Evolutionary conservation across 176 grass and related monocot genomes (phyloP).

Genomic region (Tillandsia fasciculata): DNA sequence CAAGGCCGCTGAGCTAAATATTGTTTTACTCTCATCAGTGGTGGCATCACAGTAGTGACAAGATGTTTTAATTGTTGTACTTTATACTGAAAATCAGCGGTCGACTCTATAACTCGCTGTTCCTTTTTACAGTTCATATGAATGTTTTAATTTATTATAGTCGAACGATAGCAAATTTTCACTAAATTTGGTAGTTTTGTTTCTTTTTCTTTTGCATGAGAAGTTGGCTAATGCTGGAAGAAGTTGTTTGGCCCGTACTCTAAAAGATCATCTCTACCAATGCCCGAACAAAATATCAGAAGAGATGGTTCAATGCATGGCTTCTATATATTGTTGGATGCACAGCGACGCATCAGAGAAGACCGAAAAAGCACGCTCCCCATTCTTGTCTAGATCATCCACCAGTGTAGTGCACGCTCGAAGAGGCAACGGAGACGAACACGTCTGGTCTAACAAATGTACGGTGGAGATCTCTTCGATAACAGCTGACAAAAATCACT

Average conservation of each 20-base stretch:
- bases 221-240: slow-evolving; percentile 56
- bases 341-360: slow-evolving; percentile 43
- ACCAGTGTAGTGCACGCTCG: slow-evolving; percentile 53
- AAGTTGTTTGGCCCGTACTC: slow-evolving; percentile 49
- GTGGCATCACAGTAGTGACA: too few relatives aligned
- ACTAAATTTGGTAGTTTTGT: neutral
- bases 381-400: slow-evolving; percentile 75
- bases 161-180: neutral
- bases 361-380: slow-evolving; percentile 40
- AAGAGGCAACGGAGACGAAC: slow-evolving; percentile 41
- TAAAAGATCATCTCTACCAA: slow-evolving; percentile 90
- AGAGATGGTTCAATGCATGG: slow-evolving; percentile 97
- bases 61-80: too few relatives aligned
- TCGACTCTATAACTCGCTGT: too few relatives aligned
- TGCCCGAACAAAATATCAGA: slow-evolving; percentile 98
- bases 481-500: slow-evolving; percentile 54
- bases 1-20: too few relatives aligned
- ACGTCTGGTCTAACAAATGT: slow-evolving; percentile 31
- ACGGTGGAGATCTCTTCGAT: slow-evolving; percentile 49
- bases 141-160: neutral
- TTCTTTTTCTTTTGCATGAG: slow-evolving; percentile 31
- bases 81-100: too few relatives aligned
- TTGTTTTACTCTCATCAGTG: too few relatives aligned
- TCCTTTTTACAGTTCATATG: too few relatives aligned
- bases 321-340: slow-evolving; percentile 61